A percentile compares a stretch with the other conserved stretches of the same genome.
phyloP scores from a whole-genome alignment of 2,329 filamentous ascomycete genomes.

The Tolypocladium cylindrosporum region DNA sequence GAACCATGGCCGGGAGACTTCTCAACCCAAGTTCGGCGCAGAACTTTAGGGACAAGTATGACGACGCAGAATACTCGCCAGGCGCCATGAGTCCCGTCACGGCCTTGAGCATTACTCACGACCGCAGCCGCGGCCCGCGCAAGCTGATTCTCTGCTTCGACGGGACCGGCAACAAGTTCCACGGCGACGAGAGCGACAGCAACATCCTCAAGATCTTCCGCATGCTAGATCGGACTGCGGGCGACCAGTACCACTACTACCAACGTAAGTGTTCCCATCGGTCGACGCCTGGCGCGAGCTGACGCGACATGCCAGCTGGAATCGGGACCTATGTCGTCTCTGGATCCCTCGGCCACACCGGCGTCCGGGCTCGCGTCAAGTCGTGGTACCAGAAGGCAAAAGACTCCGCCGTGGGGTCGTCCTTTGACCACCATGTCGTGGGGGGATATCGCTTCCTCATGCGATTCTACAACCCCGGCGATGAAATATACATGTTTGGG shows the following conservation, averaged over 20 bases:
- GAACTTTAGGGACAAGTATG: background rate
- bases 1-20: constrained; percentile 2
- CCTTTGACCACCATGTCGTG: constrained; percentile 75
- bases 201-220: constrained; percentile 63
- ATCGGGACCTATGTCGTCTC: constrained; percentile 66
- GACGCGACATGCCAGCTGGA: constrained; percentile 34
- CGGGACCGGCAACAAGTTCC: constrained; percentile 54
- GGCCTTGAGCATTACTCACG: constrained; percentile 4
- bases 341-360: constrained; percentile 46
- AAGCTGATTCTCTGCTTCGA: constrained; percentile 55
- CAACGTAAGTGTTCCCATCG: constrained; percentile 35
- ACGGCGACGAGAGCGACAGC: constrained; percentile 52
- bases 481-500: constrained; percentile 63
- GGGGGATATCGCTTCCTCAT: constrained; percentile 74
- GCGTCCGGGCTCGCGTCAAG: constrained; percentile 43
- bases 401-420: constrained; percentile 70
- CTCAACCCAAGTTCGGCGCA: constrained; percentile 7
- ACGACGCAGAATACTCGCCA: background rate
- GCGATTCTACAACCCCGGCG: constrained; percentile 56
- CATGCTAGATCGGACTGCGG: constrained; percentile 54
- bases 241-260: constrained; percentile 54
- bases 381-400: constrained; percentile 65
- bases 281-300: background rate
- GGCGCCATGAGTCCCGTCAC: constrained; percentile 4
- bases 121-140: constrained; percentile 11